Percentiles rank a stretch among this genome's conserved stretches.
Evolutionary conservation across 768 basidiomycete genomes (phyloP).

Genomic region (Leccinum truebloodii): DNA sequence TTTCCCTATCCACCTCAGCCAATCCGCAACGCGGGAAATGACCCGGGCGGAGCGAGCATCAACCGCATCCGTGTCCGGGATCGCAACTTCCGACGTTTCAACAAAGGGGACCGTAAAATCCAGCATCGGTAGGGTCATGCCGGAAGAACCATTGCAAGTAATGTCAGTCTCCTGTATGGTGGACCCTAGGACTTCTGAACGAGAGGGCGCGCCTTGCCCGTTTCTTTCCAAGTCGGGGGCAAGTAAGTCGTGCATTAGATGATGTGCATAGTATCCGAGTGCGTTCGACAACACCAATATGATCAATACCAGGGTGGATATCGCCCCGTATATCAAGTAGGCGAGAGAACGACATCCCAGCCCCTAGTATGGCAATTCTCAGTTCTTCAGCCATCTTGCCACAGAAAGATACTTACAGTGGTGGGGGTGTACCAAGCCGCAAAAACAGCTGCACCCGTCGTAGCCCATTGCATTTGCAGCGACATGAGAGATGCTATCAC

Average conservation of each 20-base stretch:
- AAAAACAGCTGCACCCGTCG: conserved; percentile 11
- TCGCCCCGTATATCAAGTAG: conserved; percentile 32
- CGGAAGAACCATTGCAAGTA: too few relatives aligned
- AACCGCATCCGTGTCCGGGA: too few relatives aligned
- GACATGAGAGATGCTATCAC: conserved; percentile 30
- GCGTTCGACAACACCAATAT: conserved; percentile 32
- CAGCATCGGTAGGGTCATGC: not conserved
- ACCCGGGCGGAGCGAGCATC: not conserved
- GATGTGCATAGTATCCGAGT: conserved; percentile 22
- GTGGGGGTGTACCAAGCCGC: conserved; percentile 31
- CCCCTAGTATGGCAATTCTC: conserved; percentile 12
- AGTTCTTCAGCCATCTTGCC: not conserved
- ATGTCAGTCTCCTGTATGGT: too few relatives aligned
- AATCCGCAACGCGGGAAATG: conserved; percentile 7
- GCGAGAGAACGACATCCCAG: conserved; percentile 37
- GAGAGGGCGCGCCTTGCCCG: not conserved
- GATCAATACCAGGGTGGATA: conserved; percentile 33
- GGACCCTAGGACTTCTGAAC: not conserved
- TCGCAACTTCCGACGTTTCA: not conserved
- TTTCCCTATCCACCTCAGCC: conserved; percentile 30
- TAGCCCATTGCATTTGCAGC: conserved; percentile 36
- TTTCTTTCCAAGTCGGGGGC: not conserved
- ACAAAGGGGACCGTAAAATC: not conserved
- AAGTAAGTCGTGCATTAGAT: not conserved
- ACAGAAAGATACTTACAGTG: conserved; percentile 6